These are phyloP conservation scores for Aspergillus biplanus DNA, from an alignment of 495 filamentous ascomycete species.

Conservation along the genomic window DNA sequence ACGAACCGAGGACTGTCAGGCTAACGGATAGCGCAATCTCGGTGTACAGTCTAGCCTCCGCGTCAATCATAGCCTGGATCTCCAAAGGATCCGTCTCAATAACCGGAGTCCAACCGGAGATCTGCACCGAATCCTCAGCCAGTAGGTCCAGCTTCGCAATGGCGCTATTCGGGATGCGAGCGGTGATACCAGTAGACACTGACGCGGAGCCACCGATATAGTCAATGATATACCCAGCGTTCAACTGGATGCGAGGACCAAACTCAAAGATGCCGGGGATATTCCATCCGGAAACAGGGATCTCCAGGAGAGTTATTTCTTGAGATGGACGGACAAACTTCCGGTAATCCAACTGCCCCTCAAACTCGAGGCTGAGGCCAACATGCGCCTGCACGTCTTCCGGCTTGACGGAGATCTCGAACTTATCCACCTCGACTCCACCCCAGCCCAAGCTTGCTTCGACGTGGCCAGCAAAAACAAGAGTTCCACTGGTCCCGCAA, in stretches of 20 bases:
- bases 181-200: constrained; percentile 14
- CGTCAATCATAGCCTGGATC: constrained; percentile 4
- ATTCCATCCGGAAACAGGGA: constrained; percentile 14
- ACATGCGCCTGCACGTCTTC: constrained; percentile 14
- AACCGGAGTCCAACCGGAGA: constrained; percentile 12
- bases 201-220: constrained; percentile 6
- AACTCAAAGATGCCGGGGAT: constrained; percentile 9
- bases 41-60: constrained; percentile 12
- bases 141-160: constrained; percentile 18
- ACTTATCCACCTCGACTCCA: constrained; percentile 13
- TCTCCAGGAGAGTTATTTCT: constrained; percentile 12
- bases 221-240: constrained; percentile 14
- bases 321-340: not conserved
- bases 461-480: constrained; percentile 16
- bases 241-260: constrained; percentile 10
- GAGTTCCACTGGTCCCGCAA: constrained; percentile 7
- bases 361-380: constrained; percentile 14
- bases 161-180: constrained; percentile 7
- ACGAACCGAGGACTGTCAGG: constrained; percentile 8
- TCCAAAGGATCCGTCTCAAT: constrained; percentile 18
- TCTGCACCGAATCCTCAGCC: constrained; percentile 1
- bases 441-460: constrained; percentile 12
- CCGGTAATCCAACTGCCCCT: constrained; percentile 3
- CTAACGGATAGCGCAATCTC: constrained; percentile 18
- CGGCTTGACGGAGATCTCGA: constrained; percentile 15